Base-by-base conservation (phyloP, 768 basidiomycete species). In the Cubamyces sp. region DNA sequence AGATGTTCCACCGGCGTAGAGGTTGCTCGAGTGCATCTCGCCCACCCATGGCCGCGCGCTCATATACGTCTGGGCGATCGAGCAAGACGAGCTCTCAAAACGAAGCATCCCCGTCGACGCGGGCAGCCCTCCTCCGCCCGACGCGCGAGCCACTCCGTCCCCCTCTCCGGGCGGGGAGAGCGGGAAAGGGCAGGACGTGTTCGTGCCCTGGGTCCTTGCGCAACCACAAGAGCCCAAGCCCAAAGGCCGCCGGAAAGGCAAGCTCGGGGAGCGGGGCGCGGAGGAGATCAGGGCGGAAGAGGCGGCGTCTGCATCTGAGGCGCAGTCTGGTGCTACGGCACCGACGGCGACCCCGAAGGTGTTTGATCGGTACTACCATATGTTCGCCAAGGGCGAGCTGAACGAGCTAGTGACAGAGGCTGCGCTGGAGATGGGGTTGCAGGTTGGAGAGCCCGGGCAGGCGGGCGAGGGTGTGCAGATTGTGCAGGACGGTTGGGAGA, bases 41-140 rank as follows among this genome's bases (percentile, higher is more conserved):
- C 80, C 87, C 0, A 54, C 66, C 1, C 87, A 91, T 65, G 93
- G 94, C 9, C 87, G 93, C 11, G 76, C 94, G 42, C 77, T 99
- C 57, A 88, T 98, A 64, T 97, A 97, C 67, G 97, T 98, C 37
- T 99, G 97, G 97, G 95, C 96, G 0, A 84, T 91, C 62, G 94
- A 98, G 68, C 97, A 99, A 77, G 93, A 96, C 60, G 83, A 84
- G 28, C 75, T 87, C 7, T 95, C 94, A 1, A 95, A 91, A 71
- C 83, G 95, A 37, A 77, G 73, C 61, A 86, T 96, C 37, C 76
- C 79, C 5, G 64, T 66, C 15, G 58, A 23, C 55, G 76, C 80
- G 1, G 30, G 25, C 19, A 47, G 49, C 4, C 26, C 23, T 66
- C 66, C 8, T 70, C 73, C 8, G 49, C 37, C 6, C 68, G 76